A percentile compares a stretch with the other conserved stretches of the same genome.
Evolutionary conservation across 495 filamentous ascomycete genomes (phyloP).

Genomic region (Aspergillus mulundensis): DNA sequence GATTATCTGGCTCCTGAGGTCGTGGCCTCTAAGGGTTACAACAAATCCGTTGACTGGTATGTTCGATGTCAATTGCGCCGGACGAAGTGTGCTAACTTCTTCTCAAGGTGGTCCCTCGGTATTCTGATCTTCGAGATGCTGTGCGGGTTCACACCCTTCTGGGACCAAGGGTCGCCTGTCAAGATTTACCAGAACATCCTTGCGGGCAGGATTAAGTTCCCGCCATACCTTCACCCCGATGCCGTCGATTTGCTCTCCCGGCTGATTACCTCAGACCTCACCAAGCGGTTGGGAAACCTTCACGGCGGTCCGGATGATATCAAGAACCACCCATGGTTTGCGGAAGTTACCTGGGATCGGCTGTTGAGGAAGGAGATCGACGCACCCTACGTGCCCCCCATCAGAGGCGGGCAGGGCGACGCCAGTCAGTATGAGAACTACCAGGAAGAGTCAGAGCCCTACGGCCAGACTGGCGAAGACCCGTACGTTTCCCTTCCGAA

Average conservation of each 20-base stretch:
- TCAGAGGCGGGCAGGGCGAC: slow-evolving; percentile 87
- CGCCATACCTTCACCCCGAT: slow-evolving; percentile 89
- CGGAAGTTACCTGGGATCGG: slow-evolving; percentile 96
- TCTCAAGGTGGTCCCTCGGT: slow-evolving; percentile 87
- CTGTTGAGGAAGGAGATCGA: slow-evolving; percentile 94
- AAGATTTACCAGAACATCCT: slow-evolving; percentile 99
- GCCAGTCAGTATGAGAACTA: slow-evolving; percentile 98
- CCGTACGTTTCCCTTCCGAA: slow-evolving; percentile 56
- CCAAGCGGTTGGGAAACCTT: slow-evolving; percentile 90
- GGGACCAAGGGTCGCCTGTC: slow-evolving; percentile 94
- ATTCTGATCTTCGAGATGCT: slow-evolving; percentile 99
- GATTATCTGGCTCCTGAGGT: slow-evolving; percentile 98
- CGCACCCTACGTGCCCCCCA: slow-evolving; percentile 96
- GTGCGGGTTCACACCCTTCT: slow-evolving; percentile 97
- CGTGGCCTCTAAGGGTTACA: slow-evolving; percentile 95
- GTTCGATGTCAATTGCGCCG: slow-evolving; percentile 21
- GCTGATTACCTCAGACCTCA: slow-evolving; percentile 90
- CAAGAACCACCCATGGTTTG: slow-evolving; percentile 93
- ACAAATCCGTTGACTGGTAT: slow-evolving; percentile 98
- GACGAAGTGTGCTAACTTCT: not conserved
- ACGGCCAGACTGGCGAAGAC: slow-evolving; percentile 72
- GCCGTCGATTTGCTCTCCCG: slow-evolving; percentile 87
- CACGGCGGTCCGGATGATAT: slow-evolving; percentile 91
- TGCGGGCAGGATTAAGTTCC: slow-evolving; percentile 89
- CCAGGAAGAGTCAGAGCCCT: slow-evolving; percentile 91